Percentiles rank a stretch among this genome's conserved stretches.
Conservation (phyloP, 345 rosid genomes). For the Stellera chamaejasme region DNA sequence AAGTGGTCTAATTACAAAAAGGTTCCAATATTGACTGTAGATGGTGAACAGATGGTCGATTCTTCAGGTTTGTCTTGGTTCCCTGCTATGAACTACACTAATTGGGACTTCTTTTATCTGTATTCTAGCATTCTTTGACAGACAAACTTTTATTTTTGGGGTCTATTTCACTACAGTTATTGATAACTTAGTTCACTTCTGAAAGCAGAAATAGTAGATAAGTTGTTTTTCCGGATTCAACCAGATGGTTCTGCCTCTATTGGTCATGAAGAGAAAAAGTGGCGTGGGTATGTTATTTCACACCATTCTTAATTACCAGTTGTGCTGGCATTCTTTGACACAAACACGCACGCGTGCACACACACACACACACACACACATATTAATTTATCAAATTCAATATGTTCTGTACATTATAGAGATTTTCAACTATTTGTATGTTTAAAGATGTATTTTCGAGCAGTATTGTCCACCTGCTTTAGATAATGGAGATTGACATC, state of each 20-base stretch:
- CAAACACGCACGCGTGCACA: too few species aligned
- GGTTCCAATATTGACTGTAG: constrained; percentile 76
- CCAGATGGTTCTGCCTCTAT: constrained; percentile 28
- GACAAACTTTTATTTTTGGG: not conserved
- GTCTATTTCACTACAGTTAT: not conserved
- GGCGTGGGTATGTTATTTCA: constrained; percentile 50
- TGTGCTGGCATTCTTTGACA: too few species aligned
- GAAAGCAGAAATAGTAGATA: constrained; percentile 54
- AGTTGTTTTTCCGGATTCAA: constrained; percentile 52
- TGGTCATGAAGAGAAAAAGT: constrained; percentile 66
- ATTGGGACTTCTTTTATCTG: too few species aligned
- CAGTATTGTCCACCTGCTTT: too few species aligned
- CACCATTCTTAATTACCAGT: too few species aligned
- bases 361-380: too few species aligned
- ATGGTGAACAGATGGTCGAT: constrained; percentile 83
- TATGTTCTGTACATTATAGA: too few species aligned
- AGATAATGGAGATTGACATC: too few species aligned
- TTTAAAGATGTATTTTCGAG: too few species aligned
- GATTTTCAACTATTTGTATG: too few species aligned
- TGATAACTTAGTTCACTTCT: constrained; percentile 4
- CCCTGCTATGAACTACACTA: not conserved
- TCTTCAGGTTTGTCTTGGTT: constrained; percentile 55
- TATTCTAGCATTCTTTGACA: too few species aligned
- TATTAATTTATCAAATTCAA: too few species aligned
- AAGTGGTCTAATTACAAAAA: constrained; percentile 96